A percentile compares a stretch with the other conserved stretches of the same genome.
These are phyloP conservation scores for Eutrema heterophyllum DNA, from an alignment of 345 rosid species.

Conservation along the genomic window DNA sequence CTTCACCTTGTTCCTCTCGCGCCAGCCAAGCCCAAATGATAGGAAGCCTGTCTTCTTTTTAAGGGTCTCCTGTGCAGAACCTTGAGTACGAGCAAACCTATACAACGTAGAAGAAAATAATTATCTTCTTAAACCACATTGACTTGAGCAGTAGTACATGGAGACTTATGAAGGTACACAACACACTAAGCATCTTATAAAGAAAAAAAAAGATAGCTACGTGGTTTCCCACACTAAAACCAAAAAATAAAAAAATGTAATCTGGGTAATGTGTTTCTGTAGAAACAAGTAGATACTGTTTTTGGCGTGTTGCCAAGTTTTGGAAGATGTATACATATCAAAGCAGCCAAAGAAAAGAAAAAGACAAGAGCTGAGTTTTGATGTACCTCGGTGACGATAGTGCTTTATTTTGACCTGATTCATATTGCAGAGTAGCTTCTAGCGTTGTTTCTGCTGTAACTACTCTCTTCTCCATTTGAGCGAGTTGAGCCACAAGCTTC, in stretches of 20 bases:
- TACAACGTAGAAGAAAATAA: slow-evolving; percentile 1
- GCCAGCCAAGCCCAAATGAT: slow-evolving; percentile 73
- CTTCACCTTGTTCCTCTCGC: slow-evolving; percentile 73
- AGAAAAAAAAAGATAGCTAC: not conserved
- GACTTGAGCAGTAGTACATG: not conserved
- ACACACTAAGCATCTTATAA: not conserved
- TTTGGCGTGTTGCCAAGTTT: not conserved
- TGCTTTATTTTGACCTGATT: slow-evolving; percentile 74
- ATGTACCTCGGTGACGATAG: slow-evolving; percentile 49
- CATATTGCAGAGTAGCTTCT: slow-evolving; percentile 84
- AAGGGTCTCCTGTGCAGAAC: slow-evolving; percentile 41
- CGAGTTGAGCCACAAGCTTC: slow-evolving; percentile 53
- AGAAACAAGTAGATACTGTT: not conserved
- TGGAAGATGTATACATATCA: not conserved
- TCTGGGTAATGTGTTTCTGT: not conserved
- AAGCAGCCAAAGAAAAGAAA: not conserved
- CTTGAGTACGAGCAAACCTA: slow-evolving; percentile 42
- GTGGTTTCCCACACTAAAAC: not conserved
- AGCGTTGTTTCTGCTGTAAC: slow-evolving; percentile 87
- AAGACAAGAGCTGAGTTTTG: not conserved
- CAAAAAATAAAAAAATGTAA: too few relatives aligned
- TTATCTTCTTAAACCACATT: slow-evolving; percentile 9
- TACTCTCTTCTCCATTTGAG: slow-evolving; percentile 79
- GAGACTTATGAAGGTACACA: not conserved
- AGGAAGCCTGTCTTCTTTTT: slow-evolving; percentile 46